Evolutionary conservation across 73 alveolate genomes (phyloP), one percentile per base, ranked within the genome.

Genomic region (Paramecium sexaurelia): DNA sequence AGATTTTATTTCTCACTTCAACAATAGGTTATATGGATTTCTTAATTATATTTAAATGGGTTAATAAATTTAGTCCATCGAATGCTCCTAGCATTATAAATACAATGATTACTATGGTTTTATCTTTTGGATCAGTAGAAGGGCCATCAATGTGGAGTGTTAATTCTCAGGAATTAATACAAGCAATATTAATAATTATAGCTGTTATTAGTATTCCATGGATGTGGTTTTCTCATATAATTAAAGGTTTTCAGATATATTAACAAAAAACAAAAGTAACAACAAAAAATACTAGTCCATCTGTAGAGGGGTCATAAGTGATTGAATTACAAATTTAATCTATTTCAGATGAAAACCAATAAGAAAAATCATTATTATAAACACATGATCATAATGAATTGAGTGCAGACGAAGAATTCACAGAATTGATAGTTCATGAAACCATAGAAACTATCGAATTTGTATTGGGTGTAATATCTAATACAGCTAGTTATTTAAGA

Each of bases 401-500:
- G 45, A 92, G 92, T 41, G 94, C 93, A 61, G 84, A 93, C 26
- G 95, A 73, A 56, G 92, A 92, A 15, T 96, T 96, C 47, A 94
- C 98, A 13, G 99, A 98, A 93, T 91, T 97, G 20, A 92, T 95
- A 47, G 95, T 98, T 15, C 99, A 98, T 87, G 96, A 97, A 93
- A 90, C 97, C 27, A 97, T 97, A 27, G 97, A 95, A 55, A 95
- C 97, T 9, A 97, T 97, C 32, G 99, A 97, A 91, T 97, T 96
- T 82, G 98, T 97, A 24, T 75, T 97, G 56, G 99, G 99, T 1
- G 95, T 98, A 3, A 94, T 97, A 15, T 95, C 98, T 39, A 97
- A 97, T 94, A 97, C 99, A 10, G 99, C 99, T 20, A 94, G 98
- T 27, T 97, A 97, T 92, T 92, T 97, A 40, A 96, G 99, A 92